phyloP scores from a whole-genome alignment of 164 flowering plant genomes.

The Protea cynaroides region DNA sequence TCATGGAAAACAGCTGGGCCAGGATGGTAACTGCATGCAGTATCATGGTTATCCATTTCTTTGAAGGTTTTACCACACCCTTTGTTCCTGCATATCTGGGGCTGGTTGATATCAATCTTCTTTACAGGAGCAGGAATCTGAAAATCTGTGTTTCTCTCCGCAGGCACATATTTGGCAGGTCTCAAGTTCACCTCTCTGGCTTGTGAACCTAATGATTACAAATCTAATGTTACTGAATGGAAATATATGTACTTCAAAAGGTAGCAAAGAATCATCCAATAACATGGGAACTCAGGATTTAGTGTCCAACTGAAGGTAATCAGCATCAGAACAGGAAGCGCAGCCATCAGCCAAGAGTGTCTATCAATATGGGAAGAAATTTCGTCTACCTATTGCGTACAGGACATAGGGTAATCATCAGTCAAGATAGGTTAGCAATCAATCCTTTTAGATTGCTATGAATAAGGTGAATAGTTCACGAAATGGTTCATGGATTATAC shows the following conservation, averaged over 20 bases:
- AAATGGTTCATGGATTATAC: too few relatives aligned
- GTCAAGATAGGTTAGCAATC: too few relatives aligned
- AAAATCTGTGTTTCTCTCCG: slow-evolving; percentile 23
- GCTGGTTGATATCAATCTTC: slow-evolving; percentile 60
- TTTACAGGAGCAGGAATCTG: slow-evolving; percentile 35
- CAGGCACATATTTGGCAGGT: slow-evolving; percentile 16
- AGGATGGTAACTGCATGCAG: slow-evolving; percentile 87
- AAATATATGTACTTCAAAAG: background rate
- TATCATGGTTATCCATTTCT: slow-evolving; percentile 84
- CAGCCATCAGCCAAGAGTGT: too few relatives aligned
- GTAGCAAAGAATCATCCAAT: background rate
- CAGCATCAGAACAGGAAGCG: too few relatives aligned
- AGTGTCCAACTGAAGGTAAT: too few relatives aligned
- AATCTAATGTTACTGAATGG: too few relatives aligned
- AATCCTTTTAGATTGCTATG: too few relatives aligned
- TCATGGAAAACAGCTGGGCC: slow-evolving; percentile 96
- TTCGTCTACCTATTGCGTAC: too few relatives aligned
- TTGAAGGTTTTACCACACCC: slow-evolving; percentile 87
- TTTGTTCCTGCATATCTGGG: slow-evolving; percentile 72
- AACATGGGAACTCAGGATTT: background rate
- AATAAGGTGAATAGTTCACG: too few relatives aligned
- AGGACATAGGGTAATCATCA: too few relatives aligned
- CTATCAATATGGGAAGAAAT: too few relatives aligned
- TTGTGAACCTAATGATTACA: slow-evolving; percentile 44
- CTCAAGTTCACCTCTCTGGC: slow-evolving; percentile 23